Conservation (phyloP, 106 monocot species). For the Dactylorhiza incarnata region DNA sequence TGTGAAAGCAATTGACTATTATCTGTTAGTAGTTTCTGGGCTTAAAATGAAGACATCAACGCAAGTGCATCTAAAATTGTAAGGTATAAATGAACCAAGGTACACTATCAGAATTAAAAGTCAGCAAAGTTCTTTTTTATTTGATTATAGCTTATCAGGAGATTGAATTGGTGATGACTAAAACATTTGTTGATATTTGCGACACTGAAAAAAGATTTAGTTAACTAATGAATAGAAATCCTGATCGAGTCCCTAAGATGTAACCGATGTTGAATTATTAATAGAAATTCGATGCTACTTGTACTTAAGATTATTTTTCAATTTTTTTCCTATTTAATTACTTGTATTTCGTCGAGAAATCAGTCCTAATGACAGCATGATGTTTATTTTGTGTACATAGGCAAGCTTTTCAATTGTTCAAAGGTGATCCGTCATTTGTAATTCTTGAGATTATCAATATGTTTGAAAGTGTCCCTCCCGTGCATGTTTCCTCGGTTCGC, state of each 20-base stretch:
- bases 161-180: neutral
- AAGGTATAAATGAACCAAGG: neutral
- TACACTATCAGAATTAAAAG: neutral
- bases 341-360: neutral
- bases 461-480: constrained; percentile 83
- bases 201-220: neutral
- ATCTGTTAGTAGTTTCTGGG: constrained; percentile 1
- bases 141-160: neutral
- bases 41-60: neutral
- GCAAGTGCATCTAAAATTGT: neutral
- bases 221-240: neutral
- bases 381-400: constrained; percentile 28
- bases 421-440: constrained; percentile 52
- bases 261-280: neutral
- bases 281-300: neutral
- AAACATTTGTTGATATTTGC: neutral
- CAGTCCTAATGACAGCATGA: neutral
- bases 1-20: neutral
- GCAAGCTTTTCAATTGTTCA: constrained; percentile 92
- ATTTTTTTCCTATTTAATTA: neutral
- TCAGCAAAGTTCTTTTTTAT: neutral
- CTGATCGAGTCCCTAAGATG: too few species aligned
- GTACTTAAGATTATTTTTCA: neutral
- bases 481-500: constrained; percentile 66
- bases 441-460: constrained; percentile 73